These are phyloP conservation scores for Colletotrichum sp. DNA, from an alignment of 2,329 filamentous ascomycete species.

Conservation along the genomic window DNA sequence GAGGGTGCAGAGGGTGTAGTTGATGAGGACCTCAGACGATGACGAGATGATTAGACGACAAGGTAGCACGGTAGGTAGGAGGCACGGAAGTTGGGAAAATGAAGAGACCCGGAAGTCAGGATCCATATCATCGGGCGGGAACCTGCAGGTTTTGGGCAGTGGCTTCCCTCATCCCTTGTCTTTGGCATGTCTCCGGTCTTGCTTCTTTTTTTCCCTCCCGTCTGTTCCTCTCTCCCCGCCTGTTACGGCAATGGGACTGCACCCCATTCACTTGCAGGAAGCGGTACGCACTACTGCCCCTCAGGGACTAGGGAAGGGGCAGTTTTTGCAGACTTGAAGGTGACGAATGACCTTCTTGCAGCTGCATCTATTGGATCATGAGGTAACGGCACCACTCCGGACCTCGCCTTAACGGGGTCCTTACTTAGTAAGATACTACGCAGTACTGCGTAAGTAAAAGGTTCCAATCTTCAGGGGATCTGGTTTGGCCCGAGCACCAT, in stretches of 20 bases:
- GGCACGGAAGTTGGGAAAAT: background rate
- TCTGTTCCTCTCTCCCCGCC: background rate
- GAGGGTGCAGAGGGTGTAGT: background rate
- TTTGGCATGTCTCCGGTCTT: background rate
- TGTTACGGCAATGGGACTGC: background rate
- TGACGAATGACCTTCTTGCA: conserved; percentile 19
- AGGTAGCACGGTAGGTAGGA: background rate
- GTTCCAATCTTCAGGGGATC: background rate
- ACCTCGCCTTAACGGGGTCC: background rate
- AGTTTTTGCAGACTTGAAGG: background rate
- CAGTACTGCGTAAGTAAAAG: no score
- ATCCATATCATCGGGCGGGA: conserved; percentile 8
- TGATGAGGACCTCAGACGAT: background rate
- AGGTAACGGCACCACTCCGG: background rate
- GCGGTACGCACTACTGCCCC: background rate
- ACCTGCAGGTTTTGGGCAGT: conserved; percentile 19
- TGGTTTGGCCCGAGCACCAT: background rate
- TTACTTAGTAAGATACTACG: no score
- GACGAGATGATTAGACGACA: background rate
- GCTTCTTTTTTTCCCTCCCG: background rate
- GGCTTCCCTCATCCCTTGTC: background rate
- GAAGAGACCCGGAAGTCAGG: background rate
- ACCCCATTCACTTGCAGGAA: background rate
- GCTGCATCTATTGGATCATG: conserved; percentile 14
- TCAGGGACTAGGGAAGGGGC: background rate